Evolutionary conservation across 441 rosid species (phyloP).

Genomic region (Eruca vesicaria): DNA sequence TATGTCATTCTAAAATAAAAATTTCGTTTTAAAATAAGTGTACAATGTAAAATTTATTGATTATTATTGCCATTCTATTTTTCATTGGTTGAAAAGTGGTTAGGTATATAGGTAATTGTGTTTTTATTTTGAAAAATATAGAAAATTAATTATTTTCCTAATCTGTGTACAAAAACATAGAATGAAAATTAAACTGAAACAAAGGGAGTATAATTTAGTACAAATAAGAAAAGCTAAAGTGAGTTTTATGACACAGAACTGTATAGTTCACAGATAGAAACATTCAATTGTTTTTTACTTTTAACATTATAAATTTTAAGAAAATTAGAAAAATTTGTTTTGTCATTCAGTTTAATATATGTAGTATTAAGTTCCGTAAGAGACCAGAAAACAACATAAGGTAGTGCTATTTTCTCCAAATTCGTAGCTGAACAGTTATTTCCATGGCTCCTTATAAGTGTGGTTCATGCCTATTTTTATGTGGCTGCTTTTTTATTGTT

Average conservation of each 20-base stretch:
- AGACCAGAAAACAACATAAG: background rate
- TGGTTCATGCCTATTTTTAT: background rate
- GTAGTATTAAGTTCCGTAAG: slow-evolving; percentile 9
- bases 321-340: background rate
- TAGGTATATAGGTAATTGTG: no score
- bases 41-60: no score
- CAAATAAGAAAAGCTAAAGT: background rate
- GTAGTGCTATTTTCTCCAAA: slow-evolving; percentile 1
- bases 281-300: background rate
- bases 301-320: background rate
- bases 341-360: background rate
- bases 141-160: no score
- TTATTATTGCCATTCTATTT: no score
- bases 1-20: no score
- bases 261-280: background rate
- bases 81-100: no score
- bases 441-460: background rate
- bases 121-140: no score
- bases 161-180: no score
- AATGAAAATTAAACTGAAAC: no score
- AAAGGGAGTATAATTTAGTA: background rate
- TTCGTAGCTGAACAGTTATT: background rate
- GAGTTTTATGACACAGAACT: background rate
- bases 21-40: no score
- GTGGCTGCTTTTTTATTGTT: background rate